Conservation (phyloP, 345 rosid genomes). For the Citrus hindsii region DNA sequence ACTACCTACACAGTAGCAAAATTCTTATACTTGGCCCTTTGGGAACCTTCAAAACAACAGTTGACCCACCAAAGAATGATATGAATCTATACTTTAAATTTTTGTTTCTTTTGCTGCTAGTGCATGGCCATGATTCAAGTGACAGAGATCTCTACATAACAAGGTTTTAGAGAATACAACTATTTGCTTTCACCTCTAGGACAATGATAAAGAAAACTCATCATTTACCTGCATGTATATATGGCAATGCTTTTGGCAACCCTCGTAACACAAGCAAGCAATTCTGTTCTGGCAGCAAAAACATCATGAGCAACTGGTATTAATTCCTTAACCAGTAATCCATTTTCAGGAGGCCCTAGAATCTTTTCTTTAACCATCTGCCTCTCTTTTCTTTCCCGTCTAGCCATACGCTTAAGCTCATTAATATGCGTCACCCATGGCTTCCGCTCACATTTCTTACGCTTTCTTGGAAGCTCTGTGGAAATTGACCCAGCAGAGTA, state of each 20-base stretch:
- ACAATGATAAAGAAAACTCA: not conserved
- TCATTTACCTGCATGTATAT: slow-evolving; percentile 39
- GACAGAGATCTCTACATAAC: not conserved
- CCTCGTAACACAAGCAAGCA: slow-evolving; percentile 32
- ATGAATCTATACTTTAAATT: not conserved
- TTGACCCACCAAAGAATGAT: not conserved
- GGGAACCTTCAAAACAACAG: not conserved
- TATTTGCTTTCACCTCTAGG: not conserved
- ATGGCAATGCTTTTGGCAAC: slow-evolving; percentile 26
- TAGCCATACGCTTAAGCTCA: slow-evolving; percentile 39
- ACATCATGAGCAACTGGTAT: slow-evolving; percentile 45
- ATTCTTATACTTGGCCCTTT: not conserved
- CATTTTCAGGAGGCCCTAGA: slow-evolving; percentile 46
- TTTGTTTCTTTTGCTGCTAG: not conserved
- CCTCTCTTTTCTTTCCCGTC: slow-evolving; percentile 28
- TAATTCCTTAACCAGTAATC: slow-evolving; percentile 36
- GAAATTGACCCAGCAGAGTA: slow-evolving; percentile 18
- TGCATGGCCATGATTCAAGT: not conserved
- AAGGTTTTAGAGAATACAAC: not conserved
- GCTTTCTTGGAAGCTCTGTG: slow-evolving; percentile 32
- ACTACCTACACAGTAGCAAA: not conserved
- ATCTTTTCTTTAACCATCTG: slow-evolving; percentile 34
- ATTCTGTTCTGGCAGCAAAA: slow-evolving; percentile 28
- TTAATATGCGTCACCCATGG: slow-evolving; percentile 45
- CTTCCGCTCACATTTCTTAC: slow-evolving; percentile 39